Evolutionary conservation across 2,329 filamentous ascomycete species (phyloP).

Genomic region (Mycosphaerella sp.): DNA sequence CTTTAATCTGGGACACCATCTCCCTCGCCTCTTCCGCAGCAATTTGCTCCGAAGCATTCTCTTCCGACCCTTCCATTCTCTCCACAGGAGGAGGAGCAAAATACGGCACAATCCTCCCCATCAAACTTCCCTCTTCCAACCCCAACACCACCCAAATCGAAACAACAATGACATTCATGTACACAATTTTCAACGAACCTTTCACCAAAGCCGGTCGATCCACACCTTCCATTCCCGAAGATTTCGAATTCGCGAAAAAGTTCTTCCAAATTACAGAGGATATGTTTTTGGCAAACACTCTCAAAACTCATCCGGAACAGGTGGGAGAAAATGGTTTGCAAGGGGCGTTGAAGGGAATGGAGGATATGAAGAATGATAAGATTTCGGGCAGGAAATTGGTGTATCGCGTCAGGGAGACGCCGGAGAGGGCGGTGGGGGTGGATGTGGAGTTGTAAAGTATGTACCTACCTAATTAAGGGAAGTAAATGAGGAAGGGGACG

Average conservation of each 20-base stretch:
- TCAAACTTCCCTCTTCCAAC: constrained; percentile 13
- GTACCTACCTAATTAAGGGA: too few species aligned
- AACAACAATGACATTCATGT: constrained; percentile 24
- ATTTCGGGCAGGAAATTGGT: constrained; percentile 46
- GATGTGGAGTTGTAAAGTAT: constrained; percentile 17
- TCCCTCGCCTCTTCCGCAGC: constrained; percentile 18
- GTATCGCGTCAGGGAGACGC: constrained; percentile 33
- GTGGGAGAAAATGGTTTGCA: constrained; percentile 40
- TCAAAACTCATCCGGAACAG: constrained; percentile 41
- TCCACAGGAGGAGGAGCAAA: constrained; percentile 10
- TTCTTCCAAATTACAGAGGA: constrained; percentile 38
- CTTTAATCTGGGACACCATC: constrained; percentile 25
- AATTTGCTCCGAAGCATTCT: constrained; percentile 25
- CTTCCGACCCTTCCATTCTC: constrained; percentile 9
- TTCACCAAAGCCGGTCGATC: constrained; percentile 21
- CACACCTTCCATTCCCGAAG: constrained; percentile 27
- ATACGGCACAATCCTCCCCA: constrained; percentile 24
- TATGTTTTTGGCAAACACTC: constrained; percentile 39
- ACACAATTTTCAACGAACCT: constrained; percentile 26
- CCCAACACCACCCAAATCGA: constrained; percentile 12
- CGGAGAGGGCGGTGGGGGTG: constrained; percentile 14
- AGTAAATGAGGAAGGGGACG: too few species aligned
- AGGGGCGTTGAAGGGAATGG: constrained; percentile 41
- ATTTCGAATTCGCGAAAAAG: constrained; percentile 39
- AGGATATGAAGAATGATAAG: constrained; percentile 40